These are phyloP conservation scores for Grosmannia clavigera DNA, from an alignment of 2,329 filamentous ascomycete species.

Conservation along the genomic window DNA sequence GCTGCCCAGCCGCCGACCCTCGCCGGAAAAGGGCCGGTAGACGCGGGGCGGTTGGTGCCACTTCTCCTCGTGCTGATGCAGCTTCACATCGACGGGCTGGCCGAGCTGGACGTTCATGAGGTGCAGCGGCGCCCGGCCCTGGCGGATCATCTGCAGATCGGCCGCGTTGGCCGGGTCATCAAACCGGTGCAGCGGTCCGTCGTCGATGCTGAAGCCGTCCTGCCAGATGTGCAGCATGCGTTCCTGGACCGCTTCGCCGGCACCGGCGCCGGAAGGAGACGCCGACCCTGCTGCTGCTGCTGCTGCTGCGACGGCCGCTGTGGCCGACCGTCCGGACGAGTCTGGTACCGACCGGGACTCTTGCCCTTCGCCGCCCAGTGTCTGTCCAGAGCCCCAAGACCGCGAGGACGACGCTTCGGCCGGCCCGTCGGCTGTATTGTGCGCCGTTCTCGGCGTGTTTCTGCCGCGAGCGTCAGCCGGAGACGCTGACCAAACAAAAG, in stretches of 20 bases:
- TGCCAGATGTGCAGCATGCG: conserved; percentile 69
- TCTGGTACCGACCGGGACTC: conserved; percentile 58
- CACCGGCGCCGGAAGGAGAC: conserved; percentile 14
- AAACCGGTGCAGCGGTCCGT: conserved; percentile 65
- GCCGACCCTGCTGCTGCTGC: conserved; percentile 12
- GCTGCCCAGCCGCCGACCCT: conserved; percentile 62
- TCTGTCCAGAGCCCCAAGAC: conserved; percentile 62
- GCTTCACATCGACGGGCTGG: conserved; percentile 67
- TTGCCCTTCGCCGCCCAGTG: conserved; percentile 64
- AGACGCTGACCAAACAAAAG: no score
- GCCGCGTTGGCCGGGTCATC: conserved; percentile 64
- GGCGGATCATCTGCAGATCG: conserved; percentile 63
- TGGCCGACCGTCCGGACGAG: conserved; percentile 25
- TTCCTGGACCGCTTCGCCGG: conserved; percentile 38
- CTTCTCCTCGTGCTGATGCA: conserved; percentile 63
- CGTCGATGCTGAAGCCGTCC: conserved; percentile 76
- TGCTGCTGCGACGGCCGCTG: conserved; percentile 7
- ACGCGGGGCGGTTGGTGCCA: conserved; percentile 62
- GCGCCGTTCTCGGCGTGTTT: background rate
- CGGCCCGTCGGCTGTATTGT: conserved; percentile 25
- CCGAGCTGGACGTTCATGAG: conserved; percentile 65
- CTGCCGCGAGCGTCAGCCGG: background rate
- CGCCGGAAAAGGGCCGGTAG: conserved; percentile 63
- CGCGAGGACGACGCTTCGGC: conserved; percentile 29
- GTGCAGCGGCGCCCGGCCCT: conserved; percentile 63